Evolutionary conservation across 73 alveolate genomes (phyloP), one percentile per base, ranked within the genome.

Genomic region (Blepharisma japonicum): DNA sequence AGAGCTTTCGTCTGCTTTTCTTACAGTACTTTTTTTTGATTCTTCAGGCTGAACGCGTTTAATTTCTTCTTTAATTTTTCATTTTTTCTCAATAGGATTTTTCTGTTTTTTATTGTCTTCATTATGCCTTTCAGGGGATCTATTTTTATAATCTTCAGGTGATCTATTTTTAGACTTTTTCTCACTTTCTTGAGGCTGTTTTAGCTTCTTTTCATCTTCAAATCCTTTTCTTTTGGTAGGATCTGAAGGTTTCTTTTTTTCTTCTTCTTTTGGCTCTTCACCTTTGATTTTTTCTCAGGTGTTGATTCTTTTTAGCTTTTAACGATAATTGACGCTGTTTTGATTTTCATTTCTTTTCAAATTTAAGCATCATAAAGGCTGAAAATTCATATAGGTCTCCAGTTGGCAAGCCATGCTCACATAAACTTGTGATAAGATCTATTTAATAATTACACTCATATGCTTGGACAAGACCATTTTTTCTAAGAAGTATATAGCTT

Each of bases 361-460:
- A 92, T 77, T 89, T 91, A 56, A 85, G 90, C 25, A 92, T 87
- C 23, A 88, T 86, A 46, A 84, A 77, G 61, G 98, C 96, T 49
- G 97, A 86, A 82, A 90, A 92, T 85, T 92, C 98, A 83, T 83
- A 92, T 32, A 92, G 71, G 84, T 92, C 95, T 51, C 98, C 98
- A 14, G 95, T 87, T 23, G 98, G 98, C n/a, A 92, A 78, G 20
- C 98, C 98, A 74, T 92, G 89, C 85, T 90, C 89, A 78, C 98
- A 92, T 66, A 92, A 82, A 55, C 93, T 91, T 23, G 88, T 77
- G n/a, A 92, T 84, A 81, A 92, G 84, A 77, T 92, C 83, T 68
- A 72, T 4, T 7, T 39, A 21, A 6, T 1, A 23, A 80, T 81
- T 81, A 81, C 88, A 90, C 81, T 90, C 88, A 80, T 92, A 92